Conservation (phyloP, 306 rosid genomes). For the Dalbergia cultrata region DNA sequence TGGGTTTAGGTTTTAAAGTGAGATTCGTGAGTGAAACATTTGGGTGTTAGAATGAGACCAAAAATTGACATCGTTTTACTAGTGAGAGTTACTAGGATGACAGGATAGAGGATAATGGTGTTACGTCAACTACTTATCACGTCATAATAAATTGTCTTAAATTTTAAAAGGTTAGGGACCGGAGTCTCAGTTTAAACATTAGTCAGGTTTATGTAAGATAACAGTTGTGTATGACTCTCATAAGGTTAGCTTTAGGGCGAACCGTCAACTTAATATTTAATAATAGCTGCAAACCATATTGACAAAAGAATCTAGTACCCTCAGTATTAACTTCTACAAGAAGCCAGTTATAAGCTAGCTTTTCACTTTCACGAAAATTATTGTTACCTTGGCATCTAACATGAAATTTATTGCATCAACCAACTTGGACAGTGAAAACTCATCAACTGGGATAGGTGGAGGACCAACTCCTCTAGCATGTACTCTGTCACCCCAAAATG, state of each 20-base stretch:
- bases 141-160: too few species aligned
- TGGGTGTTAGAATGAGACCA: too few species aligned
- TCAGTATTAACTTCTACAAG: conserved; percentile 15
- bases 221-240: not conserved
- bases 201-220: not conserved
- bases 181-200: not conserved
- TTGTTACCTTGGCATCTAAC: conserved; percentile 88
- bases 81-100: too few species aligned
- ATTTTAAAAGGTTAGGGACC: too few species aligned
- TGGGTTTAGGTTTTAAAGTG: too few species aligned
- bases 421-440: conserved; percentile 89
- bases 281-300: conserved; percentile 9
- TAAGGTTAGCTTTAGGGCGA: not conserved
- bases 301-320: not conserved
- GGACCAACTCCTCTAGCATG: conserved; percentile 97
- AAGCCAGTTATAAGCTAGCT: conserved; percentile 13
- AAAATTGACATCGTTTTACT: too few species aligned
- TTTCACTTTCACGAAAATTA: not conserved
- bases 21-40: too few species aligned
- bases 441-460: conserved; percentile 89
- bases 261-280: conserved; percentile 20
- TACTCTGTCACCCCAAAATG: conserved; percentile 98
- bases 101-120: too few species aligned
- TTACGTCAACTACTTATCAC: too few species aligned
- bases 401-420: conserved; percentile 77